Evolutionary conservation across 768 basidiomycete genomes (phyloP).

Genomic region (Rhodotorula babjevae): DNA sequence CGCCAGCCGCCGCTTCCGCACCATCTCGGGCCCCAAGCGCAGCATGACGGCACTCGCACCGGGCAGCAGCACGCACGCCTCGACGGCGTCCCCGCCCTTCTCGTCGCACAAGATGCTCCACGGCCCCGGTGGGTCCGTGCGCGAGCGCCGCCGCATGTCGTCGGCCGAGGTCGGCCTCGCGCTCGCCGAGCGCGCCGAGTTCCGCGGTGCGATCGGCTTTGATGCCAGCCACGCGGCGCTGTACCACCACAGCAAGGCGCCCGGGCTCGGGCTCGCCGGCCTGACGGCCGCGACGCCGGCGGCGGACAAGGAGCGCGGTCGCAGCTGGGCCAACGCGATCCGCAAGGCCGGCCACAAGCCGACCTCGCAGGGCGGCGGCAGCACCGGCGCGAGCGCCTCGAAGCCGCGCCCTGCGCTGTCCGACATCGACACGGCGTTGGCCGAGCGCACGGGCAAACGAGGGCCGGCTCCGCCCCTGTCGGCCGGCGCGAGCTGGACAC

Average conservation of each 20-base stretch:
- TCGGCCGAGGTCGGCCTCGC: slow-evolving; percentile 12
- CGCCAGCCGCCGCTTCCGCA: background rate
- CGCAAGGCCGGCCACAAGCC: slow-evolving; percentile 13
- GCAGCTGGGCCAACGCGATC: slow-evolving; percentile 26
- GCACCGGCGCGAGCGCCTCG: background rate
- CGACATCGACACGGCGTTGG: slow-evolving; percentile 31
- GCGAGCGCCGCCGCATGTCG: slow-evolving; percentile 24
- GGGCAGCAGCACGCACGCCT: background rate
- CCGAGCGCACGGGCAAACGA: slow-evolving; percentile 6
- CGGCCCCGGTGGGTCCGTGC: background rate
- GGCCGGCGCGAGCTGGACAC: slow-evolving; percentile 9
- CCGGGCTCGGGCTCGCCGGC: background rate
- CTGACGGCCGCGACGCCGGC: background rate
- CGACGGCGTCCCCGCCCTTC: background rate
- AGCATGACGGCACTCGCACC: slow-evolving; percentile 14
- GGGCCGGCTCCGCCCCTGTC: background rate
- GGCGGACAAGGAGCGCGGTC: slow-evolving; percentile 5
- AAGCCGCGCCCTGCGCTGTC: slow-evolving; percentile 8
- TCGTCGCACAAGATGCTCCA: background rate
- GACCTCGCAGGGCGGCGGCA: background rate
- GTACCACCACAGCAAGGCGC: background rate
- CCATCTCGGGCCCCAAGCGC: slow-evolving; percentile 24
- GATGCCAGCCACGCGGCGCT: slow-evolving; percentile 1
- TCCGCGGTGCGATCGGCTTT: slow-evolving; percentile 12
- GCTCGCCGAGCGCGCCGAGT: slow-evolving; percentile 3